Evolutionary conservation across 176 grass and related monocot genomes (phyloP), one percentile per base, ranked within the genome.

Genomic region (Oryza glumipatula): DNA sequence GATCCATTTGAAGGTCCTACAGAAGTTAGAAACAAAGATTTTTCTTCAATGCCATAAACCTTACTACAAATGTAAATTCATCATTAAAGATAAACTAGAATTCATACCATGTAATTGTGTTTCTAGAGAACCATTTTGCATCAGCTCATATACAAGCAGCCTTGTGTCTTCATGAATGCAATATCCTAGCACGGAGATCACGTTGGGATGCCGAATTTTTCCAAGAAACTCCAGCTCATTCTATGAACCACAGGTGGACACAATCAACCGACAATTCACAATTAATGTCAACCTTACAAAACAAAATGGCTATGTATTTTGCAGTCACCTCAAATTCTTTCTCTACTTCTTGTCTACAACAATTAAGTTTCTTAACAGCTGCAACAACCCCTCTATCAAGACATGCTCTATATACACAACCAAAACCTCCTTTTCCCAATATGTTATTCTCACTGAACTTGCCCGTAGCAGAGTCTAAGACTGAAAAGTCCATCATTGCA

Each of bases 91-190:
- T 28, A 86, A 78, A 56, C 39, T 45, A 33, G 51, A 58, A 35
- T 63, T 6, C 78, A 23, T 63, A 95, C 93, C 93, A 71, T 95
- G 93, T 44, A 95, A 76, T 69, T 92, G 90, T 68, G 88, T 82
- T 84, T 92, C 93, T 44, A 95, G 80, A 81, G 93, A 95, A 56
- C 93, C 90, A 72, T 92, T 92, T 85, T 92, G 79, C 93, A 95
- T 92, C 65, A 95, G 80, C 61, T 95, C 93, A 66, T 95, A 95
- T 54, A 92, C 72, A 10, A 95, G 68, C 35, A 95, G 76, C 28
- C 83, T 83, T 48, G 45, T 82, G 30, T 85, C 88, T 82, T 84
- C 88, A 82, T 89, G 88, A 71, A 91, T 67, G 63, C 88, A 95
- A 85, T 92, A 95, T 24, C 94, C 90, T 73, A 95, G 69, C 26